Conservation (phyloP, 129 eudicot species). For the Chrysanthemum seticuspe region DNA sequence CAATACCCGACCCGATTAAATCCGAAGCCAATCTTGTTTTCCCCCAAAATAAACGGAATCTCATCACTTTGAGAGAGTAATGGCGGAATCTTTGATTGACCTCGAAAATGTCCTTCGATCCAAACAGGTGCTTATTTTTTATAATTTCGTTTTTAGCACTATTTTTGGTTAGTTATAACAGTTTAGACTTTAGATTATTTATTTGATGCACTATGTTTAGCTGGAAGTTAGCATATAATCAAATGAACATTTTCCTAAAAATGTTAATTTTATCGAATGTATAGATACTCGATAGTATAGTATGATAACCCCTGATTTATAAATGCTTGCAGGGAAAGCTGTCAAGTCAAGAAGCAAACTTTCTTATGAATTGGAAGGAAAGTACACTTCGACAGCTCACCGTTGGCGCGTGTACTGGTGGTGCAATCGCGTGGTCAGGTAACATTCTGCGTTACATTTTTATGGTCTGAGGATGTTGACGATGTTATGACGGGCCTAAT, state of each 20-base stretch:
- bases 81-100: constrained; percentile 57
- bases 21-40: no score
- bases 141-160: background rate
- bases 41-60: no score
- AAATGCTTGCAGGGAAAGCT: constrained; percentile 42
- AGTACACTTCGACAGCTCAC: constrained; percentile 47
- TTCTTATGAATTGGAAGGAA: constrained; percentile 48
- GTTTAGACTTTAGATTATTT: no score
- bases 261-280: background rate
- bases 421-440: constrained; percentile 65
- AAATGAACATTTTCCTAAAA: background rate
- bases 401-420: constrained; percentile 54
- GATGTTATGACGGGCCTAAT: background rate
- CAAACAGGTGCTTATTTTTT: constrained; percentile 34
- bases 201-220: background rate
- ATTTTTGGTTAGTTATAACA: no score
- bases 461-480: background rate
- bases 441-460: constrained; percentile 13
- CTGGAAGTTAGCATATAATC: background rate
- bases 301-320: background rate
- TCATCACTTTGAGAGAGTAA: background rate
- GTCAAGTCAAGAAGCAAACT: constrained; percentile 61
- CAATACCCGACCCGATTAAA: no score
- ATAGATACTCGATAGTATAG: background rate
- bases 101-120: constrained; percentile 61